phyloP scores from a whole-genome alignment of 2,329 filamentous ascomycete species.

The Septoria linicola region DNA sequence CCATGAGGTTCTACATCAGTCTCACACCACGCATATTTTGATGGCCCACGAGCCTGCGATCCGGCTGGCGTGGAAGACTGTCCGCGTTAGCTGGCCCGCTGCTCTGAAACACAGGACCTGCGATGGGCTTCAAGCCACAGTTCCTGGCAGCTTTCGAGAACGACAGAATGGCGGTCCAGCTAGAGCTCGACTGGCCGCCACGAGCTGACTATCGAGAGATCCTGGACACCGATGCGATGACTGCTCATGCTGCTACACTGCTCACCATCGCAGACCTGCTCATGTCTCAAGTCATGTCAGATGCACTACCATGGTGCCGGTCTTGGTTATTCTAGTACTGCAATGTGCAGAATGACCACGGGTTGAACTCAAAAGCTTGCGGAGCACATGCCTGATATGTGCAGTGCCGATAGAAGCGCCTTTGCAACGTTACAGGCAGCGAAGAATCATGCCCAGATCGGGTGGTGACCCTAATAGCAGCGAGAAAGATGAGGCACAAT shows the following conservation, averaged over 20 bases:
- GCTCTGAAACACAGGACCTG: conserved; percentile 27
- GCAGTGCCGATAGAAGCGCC: conserved; percentile 18
- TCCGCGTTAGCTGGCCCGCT: conserved; percentile 19
- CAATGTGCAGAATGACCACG: neutral
- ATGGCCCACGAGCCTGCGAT: conserved; percentile 16
- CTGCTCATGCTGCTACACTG: neutral
- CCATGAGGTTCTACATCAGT: conserved; percentile 15
- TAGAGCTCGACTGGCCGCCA: conserved; percentile 24
- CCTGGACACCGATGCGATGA: conserved; percentile 17
- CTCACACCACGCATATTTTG: conserved; percentile 14
- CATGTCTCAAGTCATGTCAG: conserved; percentile 19
- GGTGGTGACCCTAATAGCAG: conserved; percentile 23
- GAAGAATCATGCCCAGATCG: conserved; percentile 17
- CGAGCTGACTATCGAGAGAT: conserved; percentile 16
- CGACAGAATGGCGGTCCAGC: conserved; percentile 18
- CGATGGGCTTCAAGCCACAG: conserved; percentile 16
- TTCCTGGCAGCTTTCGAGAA: conserved; percentile 27
- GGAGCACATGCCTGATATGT: conserved; percentile 24
- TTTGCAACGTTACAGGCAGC: conserved; percentile 24
- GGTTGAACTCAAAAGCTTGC: conserved; percentile 18
- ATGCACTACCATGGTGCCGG: neutral
- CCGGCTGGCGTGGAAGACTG: conserved; percentile 23
- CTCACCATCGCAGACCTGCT: conserved; percentile 8
- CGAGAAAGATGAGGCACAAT: conserved; percentile 14
- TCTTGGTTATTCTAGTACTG: neutral